Evolutionary conservation across 495 filamentous ascomycete genomes (phyloP).

Genomic region (Xylaria longipes): DNA sequence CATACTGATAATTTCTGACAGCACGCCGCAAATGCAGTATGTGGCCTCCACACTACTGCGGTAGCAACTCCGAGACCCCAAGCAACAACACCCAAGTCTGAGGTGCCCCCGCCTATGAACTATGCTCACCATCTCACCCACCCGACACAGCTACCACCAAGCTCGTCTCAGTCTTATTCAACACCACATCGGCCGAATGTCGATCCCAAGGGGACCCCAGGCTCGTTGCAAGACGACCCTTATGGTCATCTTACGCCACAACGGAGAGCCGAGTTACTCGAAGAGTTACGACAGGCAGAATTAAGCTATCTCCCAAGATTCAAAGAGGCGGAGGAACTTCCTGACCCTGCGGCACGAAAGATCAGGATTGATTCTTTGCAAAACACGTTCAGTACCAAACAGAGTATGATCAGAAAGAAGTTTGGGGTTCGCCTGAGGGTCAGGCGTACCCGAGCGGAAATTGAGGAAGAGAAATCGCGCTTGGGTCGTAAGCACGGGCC

Average conservation of each 20-base stretch:
- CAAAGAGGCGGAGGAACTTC: slow-evolving; percentile 44
- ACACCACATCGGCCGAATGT: slow-evolving; percentile 22
- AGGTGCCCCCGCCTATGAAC: not conserved
- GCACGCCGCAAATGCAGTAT: slow-evolving; percentile 46
- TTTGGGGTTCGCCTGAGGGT: slow-evolving; percentile 56
- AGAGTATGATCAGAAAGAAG: slow-evolving; percentile 56
- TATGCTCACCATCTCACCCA: not conserved
- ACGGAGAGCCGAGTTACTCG: slow-evolving; percentile 35
- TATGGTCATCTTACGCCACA: slow-evolving; percentile 47
- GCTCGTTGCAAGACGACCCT: slow-evolving; percentile 36
- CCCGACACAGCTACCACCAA: not conserved
- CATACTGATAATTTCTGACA: slow-evolving; percentile 30
- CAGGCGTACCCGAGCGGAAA: slow-evolving; percentile 51
- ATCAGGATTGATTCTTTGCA: slow-evolving; percentile 48
- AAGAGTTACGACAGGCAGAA: slow-evolving; percentile 49
- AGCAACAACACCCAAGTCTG: slow-evolving; percentile 14
- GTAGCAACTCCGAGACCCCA: slow-evolving; percentile 29
- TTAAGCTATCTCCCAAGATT: slow-evolving; percentile 45
- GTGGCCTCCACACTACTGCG: slow-evolving; percentile 38
- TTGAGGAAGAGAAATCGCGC: slow-evolving; percentile 48
- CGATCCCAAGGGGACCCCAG: not conserved
- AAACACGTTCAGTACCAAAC: slow-evolving; percentile 55
- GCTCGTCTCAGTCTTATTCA: slow-evolving; percentile 17
- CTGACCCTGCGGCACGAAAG: slow-evolving; percentile 42
- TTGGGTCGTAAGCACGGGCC: slow-evolving; percentile 40